A percentile compares a stretch with the other conserved stretches of the same genome.
Conservation (phyloP, 805 yeast genomes). For the Myxozyma mucilagina region DNA sequence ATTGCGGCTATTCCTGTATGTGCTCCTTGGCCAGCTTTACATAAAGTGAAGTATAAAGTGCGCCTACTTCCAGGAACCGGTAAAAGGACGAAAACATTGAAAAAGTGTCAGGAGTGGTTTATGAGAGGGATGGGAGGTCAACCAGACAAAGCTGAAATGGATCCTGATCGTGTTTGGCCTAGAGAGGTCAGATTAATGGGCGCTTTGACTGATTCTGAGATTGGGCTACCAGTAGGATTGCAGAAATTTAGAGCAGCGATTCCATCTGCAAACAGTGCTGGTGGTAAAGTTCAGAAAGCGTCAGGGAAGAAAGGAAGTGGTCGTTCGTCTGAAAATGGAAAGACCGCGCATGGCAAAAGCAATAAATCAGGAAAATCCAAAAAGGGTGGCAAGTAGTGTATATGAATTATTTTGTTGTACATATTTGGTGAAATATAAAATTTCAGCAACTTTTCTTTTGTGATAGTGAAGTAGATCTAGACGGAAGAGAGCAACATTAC, state of each 20-base stretch:
- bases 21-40: constrained; percentile 87
- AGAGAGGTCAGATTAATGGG: constrained; percentile 60
- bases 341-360: neutral
- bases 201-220: constrained; percentile 60
- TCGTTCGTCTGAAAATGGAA: neutral
- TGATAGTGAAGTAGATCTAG: too few species aligned
- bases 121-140: constrained; percentile 45
- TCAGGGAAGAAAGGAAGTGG: constrained; percentile 5
- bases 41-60: constrained; percentile 73
- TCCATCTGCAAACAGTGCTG: constrained; percentile 18
- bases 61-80: constrained; percentile 75
- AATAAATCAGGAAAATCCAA: neutral
- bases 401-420: neutral
- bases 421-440: neutral
- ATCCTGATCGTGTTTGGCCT: constrained; percentile 68
- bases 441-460: too few species aligned
- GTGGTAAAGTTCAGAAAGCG: neutral
- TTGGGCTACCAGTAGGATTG: constrained; percentile 67
- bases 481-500: too few species aligned
- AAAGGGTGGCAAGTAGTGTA: neutral
- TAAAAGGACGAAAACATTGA: constrained; percentile 84
- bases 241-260: constrained; percentile 51
- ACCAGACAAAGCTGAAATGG: constrained; percentile 47
- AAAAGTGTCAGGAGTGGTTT: constrained; percentile 65
- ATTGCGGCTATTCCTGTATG: constrained; percentile 76